Evolutionary conservation across 179 eudicot genomes (phyloP).

Genomic region (Spinacia oleracea): DNA sequence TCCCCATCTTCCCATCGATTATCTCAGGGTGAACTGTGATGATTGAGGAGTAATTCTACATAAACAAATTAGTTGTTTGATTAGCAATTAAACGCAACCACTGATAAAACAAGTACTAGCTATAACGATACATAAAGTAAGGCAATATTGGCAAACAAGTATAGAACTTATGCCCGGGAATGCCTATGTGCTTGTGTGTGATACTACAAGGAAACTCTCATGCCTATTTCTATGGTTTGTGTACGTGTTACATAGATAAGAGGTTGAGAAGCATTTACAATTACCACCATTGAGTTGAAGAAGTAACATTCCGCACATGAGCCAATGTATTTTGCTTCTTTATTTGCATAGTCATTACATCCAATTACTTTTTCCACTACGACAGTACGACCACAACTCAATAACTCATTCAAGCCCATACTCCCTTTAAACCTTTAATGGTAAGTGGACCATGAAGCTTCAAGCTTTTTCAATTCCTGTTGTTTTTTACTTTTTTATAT

Average conservation of each 20-base stretch:
- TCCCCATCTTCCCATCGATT: conserved; percentile 40
- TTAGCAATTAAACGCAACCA: background rate
- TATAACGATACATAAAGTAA: background rate
- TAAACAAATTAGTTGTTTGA: background rate
- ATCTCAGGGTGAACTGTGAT: conserved; percentile 49
- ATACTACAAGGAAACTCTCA: too few relatives aligned
- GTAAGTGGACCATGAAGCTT: conserved; percentile 16
- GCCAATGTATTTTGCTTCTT: conserved; percentile 3
- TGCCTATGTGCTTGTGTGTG: too few relatives aligned
- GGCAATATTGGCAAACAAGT: background rate
- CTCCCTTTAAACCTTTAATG: background rate
- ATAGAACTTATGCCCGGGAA: too few relatives aligned
- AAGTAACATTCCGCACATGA: background rate
- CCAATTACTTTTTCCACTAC: background rate
- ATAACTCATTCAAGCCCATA: background rate
- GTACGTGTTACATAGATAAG: too few relatives aligned
- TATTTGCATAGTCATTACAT: background rate
- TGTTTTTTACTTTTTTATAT: background rate
- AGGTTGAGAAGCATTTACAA: too few relatives aligned
- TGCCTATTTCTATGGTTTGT: too few relatives aligned
- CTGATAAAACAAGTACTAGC: background rate
- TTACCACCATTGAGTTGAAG: too few relatives aligned
- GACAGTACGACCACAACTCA: too few relatives aligned
- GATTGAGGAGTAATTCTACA: conserved; percentile 56
- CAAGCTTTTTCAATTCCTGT: background rate